Evolutionary conservation across 306 rosid genomes (phyloP), one percentile per base, ranked within the genome.

Genomic region (Cucurbita pepo): DNA sequence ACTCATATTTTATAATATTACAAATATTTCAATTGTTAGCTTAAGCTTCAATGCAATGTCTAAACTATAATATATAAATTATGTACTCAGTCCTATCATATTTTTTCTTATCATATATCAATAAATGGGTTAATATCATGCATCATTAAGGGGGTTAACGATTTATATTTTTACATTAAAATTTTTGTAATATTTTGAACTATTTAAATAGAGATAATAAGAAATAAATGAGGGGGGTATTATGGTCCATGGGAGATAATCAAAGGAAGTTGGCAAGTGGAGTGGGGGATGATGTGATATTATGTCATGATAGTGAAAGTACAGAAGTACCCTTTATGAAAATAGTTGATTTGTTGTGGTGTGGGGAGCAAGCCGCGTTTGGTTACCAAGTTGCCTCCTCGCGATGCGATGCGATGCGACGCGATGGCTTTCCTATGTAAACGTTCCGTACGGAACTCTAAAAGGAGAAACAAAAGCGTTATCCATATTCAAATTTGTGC

Each of bases 251-350:
- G 2, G 0, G 4, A 0, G 22, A 22, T 22, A 12, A 13, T 48
- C 78, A 52, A n/a, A 16, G 8, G 5, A 74, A 22, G n/a, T 22
- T 25, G 22, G 57, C 47, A 58, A 58, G 11, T 2, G 40, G 56
- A 48, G 14, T 50, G 22, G 58, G 44, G 72, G 57, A 54, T 82
- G 86, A 82, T 77, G 84, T 65, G 73, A 73, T 66, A 78, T 74
- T 76, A 56, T 54, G 89, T 82, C 86, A 78, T 44, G 78, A 73
- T 77, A 78, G 0, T 48, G 59, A 76, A 85, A 73, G 56, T 78
- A 80, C 86, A 45, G 16, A 59, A 45, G 1, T 51, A 74, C 34
- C 70, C 77, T 59, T 38, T 9, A 1, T 3, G 34, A 58, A 21
- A 51, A 12, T 22, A n/a, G 3, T 60, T 59, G 30, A 38, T 30